These are phyloP conservation scores for Globisporangium radiosum DNA, from an alignment of 352 stramenopile species.

Conservation along the genomic window DNA sequence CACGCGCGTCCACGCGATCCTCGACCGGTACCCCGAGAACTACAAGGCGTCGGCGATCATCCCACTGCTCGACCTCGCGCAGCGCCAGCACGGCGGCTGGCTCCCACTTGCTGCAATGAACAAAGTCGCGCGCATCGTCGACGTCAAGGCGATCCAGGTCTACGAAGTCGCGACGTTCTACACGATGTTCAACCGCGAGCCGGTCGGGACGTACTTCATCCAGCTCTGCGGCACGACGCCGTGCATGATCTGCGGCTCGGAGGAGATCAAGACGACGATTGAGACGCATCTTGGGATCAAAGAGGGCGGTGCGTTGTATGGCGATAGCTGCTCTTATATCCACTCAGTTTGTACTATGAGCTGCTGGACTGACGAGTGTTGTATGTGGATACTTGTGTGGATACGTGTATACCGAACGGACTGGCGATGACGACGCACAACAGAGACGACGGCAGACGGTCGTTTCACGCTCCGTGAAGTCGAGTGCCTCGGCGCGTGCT, in stretches of 20 bases:
- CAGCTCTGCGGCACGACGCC: conserved; percentile 99
- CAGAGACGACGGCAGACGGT: conserved; percentile 74
- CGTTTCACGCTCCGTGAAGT: conserved; percentile 96
- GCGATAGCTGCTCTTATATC: background rate
- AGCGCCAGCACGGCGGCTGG: conserved; percentile 96
- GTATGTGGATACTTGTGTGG: too few relatives aligned
- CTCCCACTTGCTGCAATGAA: conserved; percentile 98
- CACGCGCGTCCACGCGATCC: conserved; percentile 90
- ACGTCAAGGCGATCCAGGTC: conserved; percentile 93
- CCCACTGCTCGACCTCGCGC: conserved; percentile 95
- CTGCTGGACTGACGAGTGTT: too few relatives aligned
- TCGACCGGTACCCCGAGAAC: conserved; percentile 98
- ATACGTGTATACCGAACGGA: background rate
- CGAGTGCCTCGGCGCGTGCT: conserved; percentile 98
- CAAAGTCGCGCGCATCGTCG: conserved; percentile 98
- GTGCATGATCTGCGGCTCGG: conserved; percentile 99
- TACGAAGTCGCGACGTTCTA: conserved; percentile 99
- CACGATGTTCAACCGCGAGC: conserved; percentile 99
- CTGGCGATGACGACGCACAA: background rate
- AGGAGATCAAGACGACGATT: conserved; percentile 99
- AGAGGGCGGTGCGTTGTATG: conserved; percentile 70
- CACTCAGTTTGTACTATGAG: too few relatives aligned
- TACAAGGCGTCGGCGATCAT: conserved; percentile 99
- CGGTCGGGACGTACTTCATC: conserved; percentile 94
- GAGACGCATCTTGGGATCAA: conserved; percentile 96